Base-by-base conservation (phyloP, 331 rosid species). In the Malus hybrid region DNA sequence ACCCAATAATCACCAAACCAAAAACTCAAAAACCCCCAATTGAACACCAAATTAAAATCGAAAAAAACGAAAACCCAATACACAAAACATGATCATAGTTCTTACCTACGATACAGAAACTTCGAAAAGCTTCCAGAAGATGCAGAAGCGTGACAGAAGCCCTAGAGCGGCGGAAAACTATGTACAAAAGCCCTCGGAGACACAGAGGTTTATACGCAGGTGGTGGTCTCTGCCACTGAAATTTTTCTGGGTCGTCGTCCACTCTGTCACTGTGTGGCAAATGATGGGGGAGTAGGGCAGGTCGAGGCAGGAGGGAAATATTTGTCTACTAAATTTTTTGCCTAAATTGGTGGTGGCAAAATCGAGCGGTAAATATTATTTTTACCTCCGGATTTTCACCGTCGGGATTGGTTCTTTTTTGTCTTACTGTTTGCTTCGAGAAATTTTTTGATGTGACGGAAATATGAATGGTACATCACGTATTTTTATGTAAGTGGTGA, bases 1-100 rank as follows among this genome's bases (percentile, higher is more conserved):
- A 66, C 78, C 75, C 79, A 67, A 12, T n/a, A 67, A 73, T 60
- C 69, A 10, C 54, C 67, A 48, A 46, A 76, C 80, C 64, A 7
- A 28, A 36, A 12, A 29, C 46, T 11, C 73, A 59, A 5, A 33
- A 59, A 32, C 67, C 7, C 57, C 65, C 18, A 50, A 5, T 13
- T 7, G 60, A 19, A 12, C 7, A 67, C 50, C 62, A 33, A 32
- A 19, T 14, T 32, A 64, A 44, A 69, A 34, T n/a, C 61, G 36
- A 64, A 31, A 46, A 76, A 19, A 60, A 39, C 48, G 48, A 59
- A 61, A 19, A 15, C 56, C 74, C 70, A 46, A 69, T 48, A 20
- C 64, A 60, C 34, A 36, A 1, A 28, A 44, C 18, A 48, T 44
- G 67, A 67, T 76, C 67, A 65, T 36, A 56, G 55, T 20, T 68